A percentile compares a stretch with the other conserved stretches of the same genome.
Conservation (phyloP, 2,329 filamentous ascomycete genomes). For the Ophiostoma quercus region DNA sequence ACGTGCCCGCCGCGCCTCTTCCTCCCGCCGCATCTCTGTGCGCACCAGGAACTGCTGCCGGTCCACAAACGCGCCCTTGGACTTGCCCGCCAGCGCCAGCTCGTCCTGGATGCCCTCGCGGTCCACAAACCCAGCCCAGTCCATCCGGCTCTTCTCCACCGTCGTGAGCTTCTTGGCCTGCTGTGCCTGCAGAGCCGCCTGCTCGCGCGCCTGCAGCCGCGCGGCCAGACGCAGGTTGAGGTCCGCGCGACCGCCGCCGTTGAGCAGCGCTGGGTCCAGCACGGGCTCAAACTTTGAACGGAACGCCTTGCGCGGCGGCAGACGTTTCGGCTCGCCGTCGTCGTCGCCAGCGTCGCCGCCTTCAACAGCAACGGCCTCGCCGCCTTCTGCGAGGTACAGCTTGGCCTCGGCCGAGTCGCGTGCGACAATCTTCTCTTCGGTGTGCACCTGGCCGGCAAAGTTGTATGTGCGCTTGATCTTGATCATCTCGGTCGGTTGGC, state of each 20-base stretch:
- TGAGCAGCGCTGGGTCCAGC: slow-evolving; percentile 40
- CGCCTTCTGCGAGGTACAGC: slow-evolving; percentile 54
- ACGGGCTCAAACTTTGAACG: slow-evolving; percentile 60
- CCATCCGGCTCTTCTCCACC: slow-evolving; percentile 67
- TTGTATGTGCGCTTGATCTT: slow-evolving; percentile 67
- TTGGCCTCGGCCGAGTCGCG: slow-evolving; percentile 61
- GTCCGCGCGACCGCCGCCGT: slow-evolving; percentile 53
- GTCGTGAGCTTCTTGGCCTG: slow-evolving; percentile 63
- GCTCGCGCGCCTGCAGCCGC: slow-evolving; percentile 44
- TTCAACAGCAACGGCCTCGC: slow-evolving; percentile 32
- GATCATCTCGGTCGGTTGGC: slow-evolving; percentile 42
- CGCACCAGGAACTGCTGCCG: slow-evolving; percentile 61
- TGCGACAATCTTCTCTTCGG: slow-evolving; percentile 64
- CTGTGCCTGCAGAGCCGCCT: slow-evolving; percentile 29
- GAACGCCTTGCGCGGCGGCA: slow-evolving; percentile 51
- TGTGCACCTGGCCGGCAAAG: slow-evolving; percentile 67
- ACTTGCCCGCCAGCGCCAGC: slow-evolving; percentile 58
- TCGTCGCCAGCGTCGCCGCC: slow-evolving; percentile 29
- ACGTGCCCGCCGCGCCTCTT: slow-evolving; percentile 53
- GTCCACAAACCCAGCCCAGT: slow-evolving; percentile 68
- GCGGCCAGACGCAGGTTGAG: slow-evolving; percentile 53
- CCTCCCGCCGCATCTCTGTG: slow-evolving; percentile 58
- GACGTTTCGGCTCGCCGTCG: slow-evolving; percentile 38
- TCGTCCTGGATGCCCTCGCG: slow-evolving; percentile 67
- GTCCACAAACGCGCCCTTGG: slow-evolving; percentile 58